phyloP scores from a whole-genome alignment of 2,329 filamentous ascomycete genomes.

The Lasiodiplodia sp. region DNA sequence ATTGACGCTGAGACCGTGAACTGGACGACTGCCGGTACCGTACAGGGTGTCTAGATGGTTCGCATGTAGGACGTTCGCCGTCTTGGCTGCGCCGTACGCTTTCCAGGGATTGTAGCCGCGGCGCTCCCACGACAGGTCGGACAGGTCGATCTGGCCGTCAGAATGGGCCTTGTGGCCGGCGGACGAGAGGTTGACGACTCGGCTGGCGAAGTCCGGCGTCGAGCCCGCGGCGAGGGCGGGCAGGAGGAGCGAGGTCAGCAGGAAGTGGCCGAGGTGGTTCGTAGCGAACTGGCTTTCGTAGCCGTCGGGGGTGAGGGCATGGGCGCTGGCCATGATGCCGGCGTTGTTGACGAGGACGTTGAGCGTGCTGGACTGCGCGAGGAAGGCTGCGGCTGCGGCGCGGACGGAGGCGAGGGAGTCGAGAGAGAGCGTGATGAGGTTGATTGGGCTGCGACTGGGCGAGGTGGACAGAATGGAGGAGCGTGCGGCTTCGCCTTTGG shows the following conservation, averaged over 20 bases:
- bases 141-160: conserved; percentile 29
- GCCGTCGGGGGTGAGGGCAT: conserved; percentile 47
- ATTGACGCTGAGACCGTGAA: conserved; percentile 39
- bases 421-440: conserved; percentile 48
- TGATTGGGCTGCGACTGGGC: conserved; percentile 43
- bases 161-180: conserved; percentile 46
- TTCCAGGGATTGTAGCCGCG: conserved; percentile 22
- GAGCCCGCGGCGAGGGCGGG: conserved; percentile 37
- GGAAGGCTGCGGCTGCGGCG: conserved; percentile 44
- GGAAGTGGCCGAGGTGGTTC: conserved; percentile 55
- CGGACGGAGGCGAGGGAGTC: conserved; percentile 44
- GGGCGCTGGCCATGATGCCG: conserved; percentile 43
- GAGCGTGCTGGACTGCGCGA: conserved; percentile 36
- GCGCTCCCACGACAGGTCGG: background rate
- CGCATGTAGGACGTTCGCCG: conserved; percentile 40
- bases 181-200: conserved; percentile 58
- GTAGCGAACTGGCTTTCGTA: conserved; percentile 57
- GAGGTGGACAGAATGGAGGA: conserved; percentile 44
- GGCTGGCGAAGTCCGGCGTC: conserved; percentile 51
- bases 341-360: conserved; percentile 55
- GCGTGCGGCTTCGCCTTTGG: conserved; percentile 32
- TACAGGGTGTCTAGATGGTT: conserved; percentile 35
- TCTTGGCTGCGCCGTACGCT: conserved; percentile 38
- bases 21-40: background rate
- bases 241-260: conserved; percentile 54